Evolutionary conservation across 2,329 filamentous ascomycete species (phyloP), one percentile per base, ranked within the genome.

Genomic region (Aplosporella prunicola): DNA sequence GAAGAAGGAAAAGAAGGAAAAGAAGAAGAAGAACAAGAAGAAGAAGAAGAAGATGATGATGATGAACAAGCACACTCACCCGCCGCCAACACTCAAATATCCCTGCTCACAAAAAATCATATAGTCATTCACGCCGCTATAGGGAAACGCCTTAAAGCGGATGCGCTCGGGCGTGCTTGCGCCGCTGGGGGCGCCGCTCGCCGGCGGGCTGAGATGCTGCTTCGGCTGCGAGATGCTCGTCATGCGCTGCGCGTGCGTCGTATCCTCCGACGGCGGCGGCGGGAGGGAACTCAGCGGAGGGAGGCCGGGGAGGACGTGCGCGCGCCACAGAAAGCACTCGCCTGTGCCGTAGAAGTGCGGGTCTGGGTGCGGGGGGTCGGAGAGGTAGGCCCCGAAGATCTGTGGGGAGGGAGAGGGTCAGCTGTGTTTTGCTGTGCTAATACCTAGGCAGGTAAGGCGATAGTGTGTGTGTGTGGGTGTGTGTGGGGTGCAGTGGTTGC

Each of bases 81-180:
- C 85, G 39, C 86, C 89, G 9, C 91, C 91, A 14, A 96, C 72
- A 51, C 83, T 91, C 28, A 98, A 61, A 56, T 83, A 96, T 16
- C 79, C 75, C 3, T 76, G 69, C 62, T 96, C 87, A 61, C 89
- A 96, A 52, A 93, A 82, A 48, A 96, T 91, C 67, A 89, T 86
- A 57, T 93, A 98, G 60, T 96, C 91, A 58, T 98, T 96, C 26
- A 93, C 75, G 5, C 91, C 91, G 40, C 83, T 93, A 55, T 95
- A 96, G 0, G 89, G 88, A 51, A 96, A 98, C 0, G 89, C 89
- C 62, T 94, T 95, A 72, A 98, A 98, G 14, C 91, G 78, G 48
- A 96, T 85, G 17, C 78, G 72, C 44, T 89, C 83, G 4, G 78
- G 74, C 4, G 77, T 76, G 17, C 69, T 72, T 1, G 72, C 62